phyloP scores from a whole-genome alignment of 768 basidiomycete species.

The Lyophyllum decastes region DNA sequence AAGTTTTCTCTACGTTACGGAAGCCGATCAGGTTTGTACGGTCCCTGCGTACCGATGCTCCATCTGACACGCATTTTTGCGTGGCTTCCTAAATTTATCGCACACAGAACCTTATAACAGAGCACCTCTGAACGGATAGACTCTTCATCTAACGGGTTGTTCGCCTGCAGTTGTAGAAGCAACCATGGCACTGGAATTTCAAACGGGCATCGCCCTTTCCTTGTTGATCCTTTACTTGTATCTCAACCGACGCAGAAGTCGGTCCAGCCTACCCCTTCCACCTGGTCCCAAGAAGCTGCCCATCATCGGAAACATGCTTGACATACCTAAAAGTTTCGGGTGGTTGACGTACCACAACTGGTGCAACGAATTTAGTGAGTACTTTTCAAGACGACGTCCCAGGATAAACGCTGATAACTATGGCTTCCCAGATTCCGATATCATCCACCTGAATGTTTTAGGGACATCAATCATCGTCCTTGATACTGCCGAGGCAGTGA shows the following conservation, averaged over 20 bases:
- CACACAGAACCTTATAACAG: too few species aligned
- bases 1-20: too few species aligned
- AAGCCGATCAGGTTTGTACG: too few species aligned
- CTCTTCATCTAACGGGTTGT: too few species aligned
- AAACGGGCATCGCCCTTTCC: conserved; percentile 12
- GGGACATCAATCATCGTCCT: conserved; percentile 23
- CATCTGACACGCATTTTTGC: too few species aligned
- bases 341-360: conserved; percentile 41
- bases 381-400: neutral
- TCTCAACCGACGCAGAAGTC: conserved; percentile 7
- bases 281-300: conserved; percentile 43
- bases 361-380: conserved; percentile 38
- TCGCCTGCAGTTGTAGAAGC: too few species aligned
- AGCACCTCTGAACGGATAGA: too few species aligned
- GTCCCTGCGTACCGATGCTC: too few species aligned
- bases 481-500: conserved; percentile 20
- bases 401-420: neutral
- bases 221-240: conserved; percentile 22
- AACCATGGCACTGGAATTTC: neutral
- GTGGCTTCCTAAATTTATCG: too few species aligned
- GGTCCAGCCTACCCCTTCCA: conserved; percentile 27
- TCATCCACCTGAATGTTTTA: conserved; percentile 22
- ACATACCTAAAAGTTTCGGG: conserved; percentile 37
- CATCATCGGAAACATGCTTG: conserved; percentile 39
- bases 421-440: conserved; percentile 19